Evolutionary conservation across 176 grass and related monocot species (phyloP).

Genomic region (Neostapfia colusana): DNA sequence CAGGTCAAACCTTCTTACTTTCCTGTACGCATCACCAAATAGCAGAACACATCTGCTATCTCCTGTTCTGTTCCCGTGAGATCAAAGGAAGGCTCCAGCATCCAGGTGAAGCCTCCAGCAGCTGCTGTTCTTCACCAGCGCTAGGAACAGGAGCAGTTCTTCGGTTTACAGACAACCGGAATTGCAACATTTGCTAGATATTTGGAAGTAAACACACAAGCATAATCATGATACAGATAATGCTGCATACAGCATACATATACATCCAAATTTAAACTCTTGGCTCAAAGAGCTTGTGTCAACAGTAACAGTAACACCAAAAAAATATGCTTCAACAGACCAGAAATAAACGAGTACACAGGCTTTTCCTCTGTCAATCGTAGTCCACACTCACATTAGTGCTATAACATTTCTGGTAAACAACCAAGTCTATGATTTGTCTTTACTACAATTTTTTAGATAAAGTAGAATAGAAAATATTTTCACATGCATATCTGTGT

Average conservation of each 20-base stretch:
- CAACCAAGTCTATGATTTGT: background rate
- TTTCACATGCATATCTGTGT: background rate
- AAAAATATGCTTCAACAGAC: background rate
- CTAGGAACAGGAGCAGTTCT: too few species aligned
- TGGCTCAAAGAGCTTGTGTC: background rate
- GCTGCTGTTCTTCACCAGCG: too few species aligned
- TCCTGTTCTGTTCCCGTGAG: too few species aligned
- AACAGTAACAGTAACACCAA: slow-evolving; percentile 3
- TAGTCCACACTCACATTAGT: background rate
- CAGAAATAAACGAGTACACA: background rate
- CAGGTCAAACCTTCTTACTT: too few species aligned
- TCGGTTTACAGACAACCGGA: too few species aligned
- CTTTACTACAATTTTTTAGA: background rate
- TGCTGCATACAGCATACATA: background rate
- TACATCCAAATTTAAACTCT: background rate
- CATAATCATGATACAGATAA: background rate
- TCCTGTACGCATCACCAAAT: too few species aligned
- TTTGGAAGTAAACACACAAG: background rate
- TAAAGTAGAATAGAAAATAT: slow-evolving; percentile 6
- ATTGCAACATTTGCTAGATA: too few species aligned
- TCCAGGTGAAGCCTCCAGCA: too few species aligned
- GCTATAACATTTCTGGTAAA: background rate
- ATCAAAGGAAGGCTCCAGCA: too few species aligned
- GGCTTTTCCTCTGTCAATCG: background rate
- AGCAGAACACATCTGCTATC: too few species aligned